Evolutionary conservation across 1,284 basidiomycete genomes (phyloP).

Genomic region (Phlebopus sp.): DNA sequence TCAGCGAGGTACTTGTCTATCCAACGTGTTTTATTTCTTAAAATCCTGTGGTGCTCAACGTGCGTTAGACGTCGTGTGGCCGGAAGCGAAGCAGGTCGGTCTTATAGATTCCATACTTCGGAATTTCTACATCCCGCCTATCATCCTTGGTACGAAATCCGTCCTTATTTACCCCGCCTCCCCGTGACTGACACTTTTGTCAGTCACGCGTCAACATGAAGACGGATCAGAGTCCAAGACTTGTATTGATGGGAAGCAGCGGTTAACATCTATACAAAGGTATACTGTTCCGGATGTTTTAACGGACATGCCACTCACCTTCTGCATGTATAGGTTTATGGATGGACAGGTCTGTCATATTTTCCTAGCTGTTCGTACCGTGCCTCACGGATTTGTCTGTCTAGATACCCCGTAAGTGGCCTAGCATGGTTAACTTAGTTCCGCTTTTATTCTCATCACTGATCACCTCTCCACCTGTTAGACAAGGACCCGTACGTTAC

Average conservation of each 20-base stretch:
- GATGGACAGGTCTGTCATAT: constrained; percentile 56
- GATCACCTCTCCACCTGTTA: constrained; percentile 12
- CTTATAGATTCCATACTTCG: constrained; percentile 71
- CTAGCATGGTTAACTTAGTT: neutral
- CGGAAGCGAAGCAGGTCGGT: constrained; percentile 61
- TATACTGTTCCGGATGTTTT: constrained; percentile 27
- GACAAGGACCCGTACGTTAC: constrained; percentile 55
- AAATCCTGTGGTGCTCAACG: neutral
- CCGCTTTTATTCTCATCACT: neutral
- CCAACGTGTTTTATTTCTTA: neutral
- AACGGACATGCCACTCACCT: constrained; percentile 7
- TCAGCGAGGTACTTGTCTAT: constrained; percentile 56
- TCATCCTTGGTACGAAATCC: constrained; percentile 59
- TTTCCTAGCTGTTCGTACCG: neutral
- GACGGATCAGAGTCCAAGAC: constrained; percentile 63
- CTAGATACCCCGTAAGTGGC: constrained; percentile 52
- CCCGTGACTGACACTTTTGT: constrained; percentile 1
- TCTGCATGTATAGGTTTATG: constrained; percentile 51
- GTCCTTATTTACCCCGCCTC: too few species aligned
- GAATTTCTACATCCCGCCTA: constrained; percentile 71
- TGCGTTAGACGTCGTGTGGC: constrained; percentile 65
- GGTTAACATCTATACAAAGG: constrained; percentile 70
- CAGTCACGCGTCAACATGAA: constrained; percentile 36
- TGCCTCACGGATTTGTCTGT: constrained; percentile 2
- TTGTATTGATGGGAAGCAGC: constrained; percentile 78